These are phyloP conservation scores for Ustilaginoidea virens DNA, from an alignment of 2,329 filamentous ascomycete species.

Conservation along the genomic window DNA sequence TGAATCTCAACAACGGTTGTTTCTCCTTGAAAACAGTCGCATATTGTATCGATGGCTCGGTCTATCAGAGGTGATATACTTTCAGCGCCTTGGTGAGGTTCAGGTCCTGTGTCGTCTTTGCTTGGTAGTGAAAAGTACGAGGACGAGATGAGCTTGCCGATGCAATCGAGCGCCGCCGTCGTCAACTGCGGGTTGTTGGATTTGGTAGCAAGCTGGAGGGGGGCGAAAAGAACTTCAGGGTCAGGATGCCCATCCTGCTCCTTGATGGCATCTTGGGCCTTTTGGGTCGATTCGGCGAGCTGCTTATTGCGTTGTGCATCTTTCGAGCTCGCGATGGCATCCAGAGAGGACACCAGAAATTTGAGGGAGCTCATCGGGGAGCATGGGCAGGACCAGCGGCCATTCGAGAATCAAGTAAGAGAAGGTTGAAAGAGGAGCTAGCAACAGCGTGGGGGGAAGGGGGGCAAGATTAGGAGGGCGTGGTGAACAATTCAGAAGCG, in stretches of 20 bases:
- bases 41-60: constrained; percentile 96
- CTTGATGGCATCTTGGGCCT: constrained; percentile 74
- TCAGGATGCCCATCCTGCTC: constrained; percentile 72
- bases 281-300: constrained; percentile 65
- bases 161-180: constrained; percentile 87
- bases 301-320: constrained; percentile 80
- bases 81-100: constrained; percentile 21
- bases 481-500: too few species aligned
- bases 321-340: constrained; percentile 81
- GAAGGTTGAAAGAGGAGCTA: neutral
- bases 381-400: constrained; percentile 22
- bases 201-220: constrained; percentile 78
- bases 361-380: constrained; percentile 82
- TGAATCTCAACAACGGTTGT: constrained; percentile 84
- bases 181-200: constrained; percentile 73
- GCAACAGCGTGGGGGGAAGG: neutral
- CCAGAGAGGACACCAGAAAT: constrained; percentile 86
- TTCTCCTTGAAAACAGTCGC: constrained; percentile 97
- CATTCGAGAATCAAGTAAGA: constrained; percentile 22
- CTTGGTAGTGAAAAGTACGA: constrained; percentile 81
- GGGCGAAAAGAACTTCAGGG: constrained; percentile 82
- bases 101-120: constrained; percentile 20
- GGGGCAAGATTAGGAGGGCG: neutral
- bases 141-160: constrained; percentile 97
- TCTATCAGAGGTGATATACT: constrained; percentile 67